Conservation (phyloP, 257 asterid species). For the Scutellaria baicalensis region DNA sequence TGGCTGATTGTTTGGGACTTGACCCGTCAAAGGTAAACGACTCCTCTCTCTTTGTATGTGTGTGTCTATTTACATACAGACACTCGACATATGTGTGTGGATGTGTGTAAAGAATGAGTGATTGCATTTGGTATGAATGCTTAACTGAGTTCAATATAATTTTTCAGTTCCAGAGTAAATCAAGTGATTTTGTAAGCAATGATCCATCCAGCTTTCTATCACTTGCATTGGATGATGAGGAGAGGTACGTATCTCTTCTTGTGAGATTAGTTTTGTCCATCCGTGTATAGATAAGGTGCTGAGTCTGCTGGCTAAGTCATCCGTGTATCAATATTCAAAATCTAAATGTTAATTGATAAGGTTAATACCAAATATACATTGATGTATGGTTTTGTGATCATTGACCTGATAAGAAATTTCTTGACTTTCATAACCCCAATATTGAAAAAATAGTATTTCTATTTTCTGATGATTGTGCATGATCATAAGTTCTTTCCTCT, state of each 20-base stretch:
- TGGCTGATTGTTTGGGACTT: slow-evolving; percentile 98
- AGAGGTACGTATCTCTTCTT: slow-evolving; percentile 49
- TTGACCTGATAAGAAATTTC: background rate
- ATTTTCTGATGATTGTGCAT: background rate
- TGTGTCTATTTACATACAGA: too few species aligned
- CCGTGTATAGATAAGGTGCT: background rate
- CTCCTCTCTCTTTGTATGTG: background rate
- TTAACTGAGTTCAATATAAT: slow-evolving; percentile 14
- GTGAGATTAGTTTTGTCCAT: background rate
- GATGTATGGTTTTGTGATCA: background rate
- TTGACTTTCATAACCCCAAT: background rate
- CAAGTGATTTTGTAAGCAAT: slow-evolving; percentile 40
- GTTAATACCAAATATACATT: background rate
- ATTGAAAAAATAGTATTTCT: background rate
- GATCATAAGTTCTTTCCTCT: background rate
- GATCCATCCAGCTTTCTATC: slow-evolving; percentile 68
- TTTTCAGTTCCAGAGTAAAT: slow-evolving; percentile 80
- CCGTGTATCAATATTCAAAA: background rate
- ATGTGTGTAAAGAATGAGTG: background rate
- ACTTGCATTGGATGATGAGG: slow-evolving; percentile 59
- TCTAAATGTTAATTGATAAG: background rate
- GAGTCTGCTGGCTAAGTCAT: background rate
- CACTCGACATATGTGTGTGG: background rate
- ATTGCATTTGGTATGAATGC: background rate
- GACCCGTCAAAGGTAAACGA: slow-evolving; percentile 80